These are phyloP conservation scores for Penicillium samsonianum DNA, from an alignment of 495 filamentous ascomycete species.

Conservation along the genomic window DNA sequence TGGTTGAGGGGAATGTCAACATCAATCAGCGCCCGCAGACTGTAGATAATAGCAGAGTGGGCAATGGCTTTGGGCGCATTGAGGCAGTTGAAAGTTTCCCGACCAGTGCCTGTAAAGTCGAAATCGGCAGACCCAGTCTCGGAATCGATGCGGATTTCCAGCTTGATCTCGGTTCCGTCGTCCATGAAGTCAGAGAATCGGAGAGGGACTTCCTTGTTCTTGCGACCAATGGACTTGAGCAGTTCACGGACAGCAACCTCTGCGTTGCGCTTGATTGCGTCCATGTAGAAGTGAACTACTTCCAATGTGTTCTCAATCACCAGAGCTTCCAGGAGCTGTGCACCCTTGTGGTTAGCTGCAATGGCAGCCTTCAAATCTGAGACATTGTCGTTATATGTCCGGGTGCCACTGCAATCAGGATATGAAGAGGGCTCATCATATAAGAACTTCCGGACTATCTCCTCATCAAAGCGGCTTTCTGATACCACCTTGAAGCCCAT, in stretches of 20 bases:
- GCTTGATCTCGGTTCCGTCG: constrained; percentile 79
- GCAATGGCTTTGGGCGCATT: constrained; percentile 89
- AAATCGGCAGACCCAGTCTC: constrained; percentile 85
- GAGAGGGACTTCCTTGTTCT: constrained; percentile 67
- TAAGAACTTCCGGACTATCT: constrained; percentile 74
- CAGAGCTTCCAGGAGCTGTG: constrained; percentile 75
- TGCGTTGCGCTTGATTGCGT: constrained; percentile 84
- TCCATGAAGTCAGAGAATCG: constrained; percentile 88
- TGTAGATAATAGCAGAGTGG: constrained; percentile 90
- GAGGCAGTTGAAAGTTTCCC: constrained; percentile 80
- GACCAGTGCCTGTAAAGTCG: constrained; percentile 79
- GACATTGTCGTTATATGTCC: constrained; percentile 85
- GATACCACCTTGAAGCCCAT: constrained; percentile 86
- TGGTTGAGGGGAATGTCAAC: constrained; percentile 92
- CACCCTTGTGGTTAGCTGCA: constrained; percentile 90
- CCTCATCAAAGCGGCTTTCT: constrained; percentile 82
- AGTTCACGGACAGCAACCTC: constrained; percentile 75
- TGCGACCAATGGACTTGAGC: constrained; percentile 65
- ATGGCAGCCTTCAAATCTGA: constrained; percentile 92
- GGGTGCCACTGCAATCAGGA: constrained; percentile 80
- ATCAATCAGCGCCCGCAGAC: constrained; percentile 77
- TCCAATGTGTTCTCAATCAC: constrained; percentile 85
- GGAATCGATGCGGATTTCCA: constrained; percentile 73
- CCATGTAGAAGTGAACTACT: constrained; percentile 90
- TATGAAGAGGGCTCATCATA: constrained; percentile 77